Percentiles rank a stretch among this genome's conserved stretches.
phyloP scores from a whole-genome alignment of 139 green algal genomes.

The Astrephomene gubernaculifera region DNA sequence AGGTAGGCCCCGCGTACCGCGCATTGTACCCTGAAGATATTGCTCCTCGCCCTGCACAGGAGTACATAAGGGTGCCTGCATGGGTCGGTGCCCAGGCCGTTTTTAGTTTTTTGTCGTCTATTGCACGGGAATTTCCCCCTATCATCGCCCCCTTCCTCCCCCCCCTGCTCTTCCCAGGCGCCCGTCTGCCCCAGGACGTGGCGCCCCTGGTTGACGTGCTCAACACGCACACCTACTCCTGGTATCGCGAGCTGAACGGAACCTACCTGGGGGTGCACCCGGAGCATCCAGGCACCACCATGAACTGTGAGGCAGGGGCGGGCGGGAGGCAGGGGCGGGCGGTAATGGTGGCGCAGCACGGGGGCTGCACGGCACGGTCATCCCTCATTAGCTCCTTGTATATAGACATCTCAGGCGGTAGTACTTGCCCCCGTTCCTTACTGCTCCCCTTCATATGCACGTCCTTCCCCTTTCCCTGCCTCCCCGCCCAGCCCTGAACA shows the following conservation, averaged over 20 bases:
- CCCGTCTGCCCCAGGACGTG: constrained; percentile 19
- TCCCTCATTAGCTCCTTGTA: too few relatives aligned
- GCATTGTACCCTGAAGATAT: too few relatives aligned
- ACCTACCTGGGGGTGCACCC: constrained; percentile 24
- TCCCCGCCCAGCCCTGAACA: constrained; percentile 49
- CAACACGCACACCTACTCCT: constrained; percentile 49
- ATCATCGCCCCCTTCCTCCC: neutral
- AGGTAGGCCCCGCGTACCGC: too few relatives aligned
- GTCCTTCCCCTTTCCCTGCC: too few relatives aligned
- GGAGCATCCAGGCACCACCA: constrained; percentile 46
- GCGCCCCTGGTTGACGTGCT: constrained; percentile 32
- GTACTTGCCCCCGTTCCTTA: too few relatives aligned
- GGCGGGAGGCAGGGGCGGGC: neutral
- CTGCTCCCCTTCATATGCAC: too few relatives aligned
- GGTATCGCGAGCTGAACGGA: constrained; percentile 3
- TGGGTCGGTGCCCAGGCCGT: too few relatives aligned
- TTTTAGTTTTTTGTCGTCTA: too few relatives aligned
- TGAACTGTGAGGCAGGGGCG: constrained; percentile 33
- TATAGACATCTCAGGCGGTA: too few relatives aligned
- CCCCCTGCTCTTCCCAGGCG: neutral
- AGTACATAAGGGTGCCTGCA: too few relatives aligned
- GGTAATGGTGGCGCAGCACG: neutral
- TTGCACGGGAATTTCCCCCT: constrained; percentile 17
- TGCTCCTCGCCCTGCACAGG: too few relatives aligned
- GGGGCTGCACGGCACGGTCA: too few relatives aligned